phyloP scores from a whole-genome alignment of 179 eudicot genomes.

The Corrigiola litoralis region DNA sequence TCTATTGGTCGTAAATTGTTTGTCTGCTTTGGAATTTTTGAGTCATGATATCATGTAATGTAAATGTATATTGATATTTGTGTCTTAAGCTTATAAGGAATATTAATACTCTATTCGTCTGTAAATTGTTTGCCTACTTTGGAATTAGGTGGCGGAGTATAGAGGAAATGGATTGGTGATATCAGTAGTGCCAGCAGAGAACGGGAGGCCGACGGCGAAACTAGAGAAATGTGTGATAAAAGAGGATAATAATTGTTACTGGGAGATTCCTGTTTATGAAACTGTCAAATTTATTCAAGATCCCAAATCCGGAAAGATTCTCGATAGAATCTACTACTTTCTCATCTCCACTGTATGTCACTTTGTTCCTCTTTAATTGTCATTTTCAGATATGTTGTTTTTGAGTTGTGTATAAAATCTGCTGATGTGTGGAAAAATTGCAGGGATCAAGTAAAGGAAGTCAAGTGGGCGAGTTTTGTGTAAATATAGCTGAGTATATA shows the following conservation, averaged over 20 bases:
- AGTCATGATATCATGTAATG: too few relatives aligned
- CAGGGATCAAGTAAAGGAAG: slow-evolving; percentile 76
- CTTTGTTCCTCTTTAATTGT: background rate
- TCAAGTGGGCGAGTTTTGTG: slow-evolving; percentile 82
- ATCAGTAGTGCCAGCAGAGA: slow-evolving; percentile 76
- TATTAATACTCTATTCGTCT: too few relatives aligned
- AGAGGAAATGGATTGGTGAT: slow-evolving; percentile 66
- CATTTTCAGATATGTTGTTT: background rate
- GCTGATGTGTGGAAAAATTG: background rate
- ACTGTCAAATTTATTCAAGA: slow-evolving; percentile 72
- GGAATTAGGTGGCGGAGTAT: slow-evolving; percentile 40
- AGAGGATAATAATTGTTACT: slow-evolving; percentile 69
- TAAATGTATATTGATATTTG: too few relatives aligned
- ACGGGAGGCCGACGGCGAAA: slow-evolving; percentile 72
- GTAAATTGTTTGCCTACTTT: too few relatives aligned
- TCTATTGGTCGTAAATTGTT: too few relatives aligned
- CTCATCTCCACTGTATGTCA: slow-evolving; percentile 60
- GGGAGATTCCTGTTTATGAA: slow-evolving; percentile 77
- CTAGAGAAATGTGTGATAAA: slow-evolving; percentile 57
- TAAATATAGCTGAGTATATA: slow-evolving; percentile 77
- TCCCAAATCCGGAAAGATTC: slow-evolving; percentile 71
- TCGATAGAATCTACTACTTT: slow-evolving; percentile 77
- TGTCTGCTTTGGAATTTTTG: too few relatives aligned
- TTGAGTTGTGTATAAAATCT: background rate
- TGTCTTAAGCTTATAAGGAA: too few relatives aligned